Evolutionary conservation across 1,139 yeast genomes (phyloP), one percentile per base, ranked within the genome.

Genomic region (Candida sojae): DNA sequence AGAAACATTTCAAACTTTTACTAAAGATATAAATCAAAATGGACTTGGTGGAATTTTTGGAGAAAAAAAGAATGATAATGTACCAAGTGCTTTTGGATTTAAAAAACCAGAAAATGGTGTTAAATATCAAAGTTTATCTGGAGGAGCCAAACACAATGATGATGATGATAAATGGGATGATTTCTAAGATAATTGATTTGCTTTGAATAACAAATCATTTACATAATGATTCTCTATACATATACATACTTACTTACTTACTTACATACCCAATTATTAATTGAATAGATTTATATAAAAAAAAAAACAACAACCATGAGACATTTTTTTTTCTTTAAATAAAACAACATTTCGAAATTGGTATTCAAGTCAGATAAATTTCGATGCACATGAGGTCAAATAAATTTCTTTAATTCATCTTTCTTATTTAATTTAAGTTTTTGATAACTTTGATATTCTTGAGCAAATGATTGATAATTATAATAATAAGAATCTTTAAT

Each of bases 81-180:
- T 82, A 21, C 81, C 77, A 50, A 84, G 86, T 11, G 95, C 93
- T 0, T 87, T 88, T 70, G 96, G 95, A 2, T 63, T 84, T 55
- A 58, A 70, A 35, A 82, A 72, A 61, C 92, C 93, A n/a, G 67
- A 70, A 46, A 76, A 80, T 57, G 79, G 74, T 62, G 81, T 88
- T 26, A 74, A 73, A 53, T 70, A 86, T 51, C 75, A 79, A 40
- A 83, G 91, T 32, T 59, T 82, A 48, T 71, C 77, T 28, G 71
- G 76, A 29, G 76, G 73, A 21, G 50, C 55, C 30, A 53, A 56
- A 46, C 58, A 59, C 44, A 56, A 61, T 43, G 56, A 62, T 40
- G 71, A 72, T 33, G 73, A 75, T 42, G 78, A 74, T 49, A 69
- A 68, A 49, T 77, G 80, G 78, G 79, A 73, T 58, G 78, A 74